phyloP scores from a whole-genome alignment of 306 rosid species.

The Casuarina equisetifolia region DNA sequence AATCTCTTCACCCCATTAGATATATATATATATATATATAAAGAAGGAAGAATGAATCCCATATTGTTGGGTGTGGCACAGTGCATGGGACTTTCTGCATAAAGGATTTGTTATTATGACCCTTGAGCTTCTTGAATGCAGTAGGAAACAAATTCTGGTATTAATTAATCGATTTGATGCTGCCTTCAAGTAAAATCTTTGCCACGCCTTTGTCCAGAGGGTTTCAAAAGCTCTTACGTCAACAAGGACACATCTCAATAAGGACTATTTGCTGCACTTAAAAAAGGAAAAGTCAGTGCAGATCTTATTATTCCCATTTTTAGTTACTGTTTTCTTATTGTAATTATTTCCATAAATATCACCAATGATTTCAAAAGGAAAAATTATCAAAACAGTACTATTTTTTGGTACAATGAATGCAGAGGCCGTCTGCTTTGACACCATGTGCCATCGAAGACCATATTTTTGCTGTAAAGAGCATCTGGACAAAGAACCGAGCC shows the following conservation, averaged over 20 bases:
- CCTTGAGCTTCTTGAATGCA: too few relatives aligned
- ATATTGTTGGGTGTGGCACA: not conserved
- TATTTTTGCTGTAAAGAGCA: too few relatives aligned
- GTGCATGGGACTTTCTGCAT: not conserved
- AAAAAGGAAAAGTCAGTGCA: not conserved
- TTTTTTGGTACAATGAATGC: not conserved
- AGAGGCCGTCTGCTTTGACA: conserved; percentile 3
- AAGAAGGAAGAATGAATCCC: too few relatives aligned
- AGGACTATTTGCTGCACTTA: not conserved
- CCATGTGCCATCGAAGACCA: not conserved
- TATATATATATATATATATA: too few relatives aligned
- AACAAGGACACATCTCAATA: not conserved
- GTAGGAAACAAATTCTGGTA: too few relatives aligned
- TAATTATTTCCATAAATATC: not conserved
- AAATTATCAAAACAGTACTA: not conserved
- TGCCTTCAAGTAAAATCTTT: not conserved
- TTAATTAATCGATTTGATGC: not conserved
- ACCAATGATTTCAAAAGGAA: not conserved
- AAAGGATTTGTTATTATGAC: too few relatives aligned
- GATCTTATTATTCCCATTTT: not conserved
- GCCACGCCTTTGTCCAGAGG: not conserved
- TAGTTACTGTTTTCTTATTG: not conserved
- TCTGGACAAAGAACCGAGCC: too few relatives aligned
- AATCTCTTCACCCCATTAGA: too few relatives aligned
- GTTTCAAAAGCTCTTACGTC: not conserved